Base-by-base conservation (phyloP, 331 rosid genomes). In the Malus hybrid region DNA sequence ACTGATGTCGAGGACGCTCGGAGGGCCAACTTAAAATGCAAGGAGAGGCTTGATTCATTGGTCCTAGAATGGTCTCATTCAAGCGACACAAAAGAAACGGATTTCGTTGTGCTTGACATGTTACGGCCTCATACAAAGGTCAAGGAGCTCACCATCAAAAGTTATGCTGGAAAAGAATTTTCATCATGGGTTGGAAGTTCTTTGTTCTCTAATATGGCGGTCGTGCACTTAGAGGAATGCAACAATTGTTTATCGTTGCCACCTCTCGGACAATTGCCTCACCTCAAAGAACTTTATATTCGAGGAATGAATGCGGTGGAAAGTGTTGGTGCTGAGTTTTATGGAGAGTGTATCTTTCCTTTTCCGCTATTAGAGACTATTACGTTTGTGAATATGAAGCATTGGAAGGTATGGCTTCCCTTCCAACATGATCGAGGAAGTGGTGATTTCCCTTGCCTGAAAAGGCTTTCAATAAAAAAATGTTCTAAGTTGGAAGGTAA, bases 401-500 rank as follows among this genome's bases (percentile, higher is more conserved):
- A 32, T 53, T 80, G 84, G 80, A 63, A 66, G 24, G 24, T 1
- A 24, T 24, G 24, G 24, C 24, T 24, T 24, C 24, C 24, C 1
- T 1, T 24, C 24, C 33, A 20, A 5, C 8, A 5, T 1, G 56
- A 48, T 22, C 30, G 1, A 0, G 72, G 22, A 68, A 24, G n/a
- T 8, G 50, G 12, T 30, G 69, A 16, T 8, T 80, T 75, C 50
- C 66, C 74, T 20, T 32, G 11, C 11, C n/a, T 70, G 73, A 36
- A 36, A 26, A 69, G 46, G 32, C 71, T 81, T 24, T 71, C 32
- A 2, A 58, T 76, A 2, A 16, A 2, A 19, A 48, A 26, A 15
- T 81, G 84, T 19, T 80, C 81, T 33, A 76, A 18, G 20, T 71
- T 76, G 44, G 55, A 65, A n/a, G 80, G 78, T 3, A 71, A 48